Evolutionary conservation across 1,284 basidiomycete species (phyloP).

Genomic region (Peniophora sp.): DNA sequence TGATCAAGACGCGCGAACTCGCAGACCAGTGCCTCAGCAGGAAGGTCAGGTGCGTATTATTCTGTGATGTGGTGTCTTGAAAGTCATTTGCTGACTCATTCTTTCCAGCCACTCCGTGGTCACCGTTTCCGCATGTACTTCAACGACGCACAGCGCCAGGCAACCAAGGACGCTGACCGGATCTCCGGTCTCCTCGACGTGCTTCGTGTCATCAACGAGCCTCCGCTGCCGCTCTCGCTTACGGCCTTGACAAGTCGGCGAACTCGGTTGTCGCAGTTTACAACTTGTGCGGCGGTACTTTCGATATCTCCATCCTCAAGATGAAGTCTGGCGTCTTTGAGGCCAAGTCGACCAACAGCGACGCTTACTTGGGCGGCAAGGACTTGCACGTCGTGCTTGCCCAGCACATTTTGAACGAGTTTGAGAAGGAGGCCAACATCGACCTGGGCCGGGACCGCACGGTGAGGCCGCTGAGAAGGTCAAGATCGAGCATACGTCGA

Average conservation of each 20-base stretch:
- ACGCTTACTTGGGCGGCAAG: conserved; percentile 98
- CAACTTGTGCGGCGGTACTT: conserved; percentile 97
- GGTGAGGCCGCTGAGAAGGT: conserved; percentile 99
- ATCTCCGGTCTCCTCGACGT: conserved; percentile 98
- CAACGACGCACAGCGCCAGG: conserved; percentile 98
- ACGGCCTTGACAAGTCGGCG: conserved; percentile 83
- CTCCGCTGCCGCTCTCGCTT: conserved; percentile 94
- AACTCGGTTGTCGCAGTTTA: conserved; percentile 93
- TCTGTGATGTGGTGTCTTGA: neutral
- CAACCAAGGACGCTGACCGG: conserved; percentile 95
- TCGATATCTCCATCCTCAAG: conserved; percentile 97
- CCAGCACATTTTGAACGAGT: conserved; percentile 82
- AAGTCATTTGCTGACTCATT: neutral
- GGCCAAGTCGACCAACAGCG: conserved; percentile 98
- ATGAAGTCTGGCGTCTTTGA: conserved; percentile 99
- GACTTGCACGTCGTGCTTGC: conserved; percentile 94
- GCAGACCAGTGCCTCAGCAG: conserved; percentile 90
- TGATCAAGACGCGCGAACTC: conserved; percentile 94
- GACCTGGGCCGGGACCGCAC: conserved; percentile 84
- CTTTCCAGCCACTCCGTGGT: conserved; percentile 66
- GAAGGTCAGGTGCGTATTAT: conserved; percentile 83
- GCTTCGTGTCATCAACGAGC: conserved; percentile 98
- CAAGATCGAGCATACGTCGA: conserved; percentile 95
- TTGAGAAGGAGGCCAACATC: conserved; percentile 89
- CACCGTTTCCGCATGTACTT: conserved; percentile 98